A percentile compares a stretch with the other conserved stretches of the same genome.
Evolutionary conservation across 2,329 filamentous ascomycete genomes (phyloP).

Genomic region (Pseudogymnoascus sp.): DNA sequence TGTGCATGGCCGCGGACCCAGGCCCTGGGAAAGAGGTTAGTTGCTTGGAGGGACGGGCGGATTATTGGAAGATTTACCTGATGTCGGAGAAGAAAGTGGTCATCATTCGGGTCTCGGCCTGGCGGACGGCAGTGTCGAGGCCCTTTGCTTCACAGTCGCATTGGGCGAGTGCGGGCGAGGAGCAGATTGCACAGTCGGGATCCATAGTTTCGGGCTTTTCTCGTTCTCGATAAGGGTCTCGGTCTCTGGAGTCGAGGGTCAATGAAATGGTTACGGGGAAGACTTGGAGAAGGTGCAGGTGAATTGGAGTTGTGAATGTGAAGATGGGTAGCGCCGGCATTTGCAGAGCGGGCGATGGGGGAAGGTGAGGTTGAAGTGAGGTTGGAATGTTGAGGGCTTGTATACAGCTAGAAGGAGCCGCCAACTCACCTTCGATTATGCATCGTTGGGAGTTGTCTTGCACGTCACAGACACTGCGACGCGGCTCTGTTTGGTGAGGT

Average conservation of each 20-base stretch:
- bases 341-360: neutral
- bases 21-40: constrained; percentile 31
- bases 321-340: neutral
- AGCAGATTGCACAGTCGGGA: constrained; percentile 60
- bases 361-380: neutral
- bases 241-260: neutral
- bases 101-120: constrained; percentile 58
- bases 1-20: constrained; percentile 60
- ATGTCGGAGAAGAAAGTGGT: constrained; percentile 53
- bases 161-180: constrained; percentile 45
- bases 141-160: constrained; percentile 61
- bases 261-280: neutral
- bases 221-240: constrained; percentile 28
- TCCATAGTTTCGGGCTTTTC: constrained; percentile 50
- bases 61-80: constrained; percentile 36
- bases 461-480: constrained; percentile 5
- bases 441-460: constrained; percentile 4
- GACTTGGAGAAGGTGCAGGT: neutral
- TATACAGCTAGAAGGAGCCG: neutral
- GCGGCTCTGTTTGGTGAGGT: constrained; percentile 3
- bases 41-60: neutral
- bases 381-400: neutral
- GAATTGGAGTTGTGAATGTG: neutral
- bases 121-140: constrained; percentile 51
- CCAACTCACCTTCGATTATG: constrained; percentile 6